Percentiles rank a stretch among this genome's conserved stretches.
Conservation (phyloP, 345 rosid genomes). For the Rhodamnia argentea region DNA sequence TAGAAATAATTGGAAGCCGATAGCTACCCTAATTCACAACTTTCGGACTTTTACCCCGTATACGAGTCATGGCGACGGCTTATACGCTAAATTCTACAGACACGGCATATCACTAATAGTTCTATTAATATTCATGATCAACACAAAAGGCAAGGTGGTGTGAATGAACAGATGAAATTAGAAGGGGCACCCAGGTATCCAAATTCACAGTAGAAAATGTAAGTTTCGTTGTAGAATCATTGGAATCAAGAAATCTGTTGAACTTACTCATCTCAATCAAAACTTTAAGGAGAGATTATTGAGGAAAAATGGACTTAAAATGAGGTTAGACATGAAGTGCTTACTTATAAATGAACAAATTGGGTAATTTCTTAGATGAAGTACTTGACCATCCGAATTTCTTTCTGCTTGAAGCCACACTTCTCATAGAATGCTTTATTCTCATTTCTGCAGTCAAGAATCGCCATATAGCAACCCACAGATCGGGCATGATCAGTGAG, state of each 20-base stretch:
- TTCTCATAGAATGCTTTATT: slow-evolving; percentile 65
- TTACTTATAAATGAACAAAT: background rate
- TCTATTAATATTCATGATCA: background rate
- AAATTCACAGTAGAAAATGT: background rate
- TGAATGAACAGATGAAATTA: background rate
- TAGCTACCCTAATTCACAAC: too few species aligned
- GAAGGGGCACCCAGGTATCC: background rate
- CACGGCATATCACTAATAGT: too few species aligned
- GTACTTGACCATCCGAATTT: slow-evolving; percentile 63
- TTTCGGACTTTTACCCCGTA: too few species aligned
- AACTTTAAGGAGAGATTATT: background rate
- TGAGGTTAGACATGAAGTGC: background rate
- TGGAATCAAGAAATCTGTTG: background rate
- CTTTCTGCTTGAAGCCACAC: slow-evolving; percentile 57
- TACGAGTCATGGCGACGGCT: too few species aligned
- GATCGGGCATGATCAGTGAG: slow-evolving; percentile 48
- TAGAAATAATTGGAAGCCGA: too few species aligned
- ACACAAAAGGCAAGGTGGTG: background rate
- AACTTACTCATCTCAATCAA: background rate
- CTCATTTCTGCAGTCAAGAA: slow-evolving; percentile 60
- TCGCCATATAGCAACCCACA: slow-evolving; percentile 75
- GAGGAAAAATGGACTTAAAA: background rate
- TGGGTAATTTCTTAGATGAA: slow-evolving; percentile 17
- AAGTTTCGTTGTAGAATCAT: background rate
- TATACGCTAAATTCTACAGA: too few species aligned